phyloP scores from a whole-genome alignment of 345 rosid genomes.

The Rhodomyrtus tomentosa region DNA sequence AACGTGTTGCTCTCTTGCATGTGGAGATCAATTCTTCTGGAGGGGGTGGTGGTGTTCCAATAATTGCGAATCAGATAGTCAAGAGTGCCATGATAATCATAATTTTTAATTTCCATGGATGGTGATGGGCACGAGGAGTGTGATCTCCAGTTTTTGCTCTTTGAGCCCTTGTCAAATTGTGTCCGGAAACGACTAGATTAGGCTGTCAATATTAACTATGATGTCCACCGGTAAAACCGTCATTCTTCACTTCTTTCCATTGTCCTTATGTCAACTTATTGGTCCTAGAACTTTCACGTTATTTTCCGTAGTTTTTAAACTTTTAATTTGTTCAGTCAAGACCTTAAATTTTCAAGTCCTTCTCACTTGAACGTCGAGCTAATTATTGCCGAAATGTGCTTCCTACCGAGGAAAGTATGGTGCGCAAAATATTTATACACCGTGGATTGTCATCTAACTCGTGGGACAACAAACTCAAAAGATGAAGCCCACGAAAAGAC shows the following conservation, averaged over 20 bases:
- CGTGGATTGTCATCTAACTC: background rate
- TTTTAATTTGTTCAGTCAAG: background rate
- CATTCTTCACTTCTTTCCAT: background rate
- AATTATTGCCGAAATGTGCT: background rate
- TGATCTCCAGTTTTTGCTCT: background rate
- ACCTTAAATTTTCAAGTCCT: background rate
- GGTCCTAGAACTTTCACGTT: background rate
- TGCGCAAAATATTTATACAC: rapidly evolving
- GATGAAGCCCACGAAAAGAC: background rate
- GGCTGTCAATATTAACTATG: background rate
- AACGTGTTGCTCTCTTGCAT: background rate
- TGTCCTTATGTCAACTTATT: background rate
- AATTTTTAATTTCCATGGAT: background rate
- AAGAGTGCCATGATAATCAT: background rate
- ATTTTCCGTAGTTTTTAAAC: background rate
- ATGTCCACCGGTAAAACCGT: background rate
- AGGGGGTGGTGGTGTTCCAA: background rate
- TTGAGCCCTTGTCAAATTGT: background rate
- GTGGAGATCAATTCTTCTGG: background rate
- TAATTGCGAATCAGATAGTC: background rate
- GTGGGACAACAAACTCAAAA: background rate
- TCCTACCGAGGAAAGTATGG: background rate
- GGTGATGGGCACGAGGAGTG: background rate
- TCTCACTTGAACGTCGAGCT: background rate
- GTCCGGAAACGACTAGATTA: background rate